Base-by-base conservation (phyloP, 2,329 filamentous ascomycete species). In the Cordyceps sp. region DNA sequence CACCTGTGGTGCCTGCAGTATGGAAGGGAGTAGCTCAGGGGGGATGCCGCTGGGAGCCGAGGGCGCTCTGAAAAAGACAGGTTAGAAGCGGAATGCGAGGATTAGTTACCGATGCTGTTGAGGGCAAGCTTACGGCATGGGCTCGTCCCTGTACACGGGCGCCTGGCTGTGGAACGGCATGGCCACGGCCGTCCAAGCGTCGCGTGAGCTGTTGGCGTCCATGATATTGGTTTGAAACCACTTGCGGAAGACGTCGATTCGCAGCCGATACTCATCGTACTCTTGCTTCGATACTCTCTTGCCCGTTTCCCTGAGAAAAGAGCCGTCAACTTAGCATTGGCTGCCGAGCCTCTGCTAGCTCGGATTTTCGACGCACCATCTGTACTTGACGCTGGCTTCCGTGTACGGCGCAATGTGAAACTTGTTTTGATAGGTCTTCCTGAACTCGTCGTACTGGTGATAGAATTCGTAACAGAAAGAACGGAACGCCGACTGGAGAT, bases 391-490 rank as follows among this genome's bases (percentile, higher is more conserved):
- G 3, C 43, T 50, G 4, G 45, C 33, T 24, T 57, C 54, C 6
- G 42, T n/a, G 22, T 45, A 52, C 0, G 52, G 44, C 20, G 40
- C 29, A 4, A 32, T 37, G 5, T 41, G 36, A 22, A 48, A 47
- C 15, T 39, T 42, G 19, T 40, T 19, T 10, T 26, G 23, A 22
- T 50, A 57, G 1, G 37, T 36, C 1, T 36, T 18, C 16, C 45
- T 40, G 19, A 57, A 57, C 0, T 33, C 27, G 13, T 45, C 38
- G 32, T 50, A 54, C 5, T 40, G 33, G 26, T 49, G 41, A 31
- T 47, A 52, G 32, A 51, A 54, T 7, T 52, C 50, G 37, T 50
- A 48, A 31, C 48, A 53, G 32, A 49, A 50, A 2, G 43, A 43
- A 3, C 37, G 34, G 20, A 51, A 54, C 1, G 48, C 40, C 4